phyloP scores from a whole-genome alignment of 805 yeast genomes.

The Pichia phayaonensis region DNA sequence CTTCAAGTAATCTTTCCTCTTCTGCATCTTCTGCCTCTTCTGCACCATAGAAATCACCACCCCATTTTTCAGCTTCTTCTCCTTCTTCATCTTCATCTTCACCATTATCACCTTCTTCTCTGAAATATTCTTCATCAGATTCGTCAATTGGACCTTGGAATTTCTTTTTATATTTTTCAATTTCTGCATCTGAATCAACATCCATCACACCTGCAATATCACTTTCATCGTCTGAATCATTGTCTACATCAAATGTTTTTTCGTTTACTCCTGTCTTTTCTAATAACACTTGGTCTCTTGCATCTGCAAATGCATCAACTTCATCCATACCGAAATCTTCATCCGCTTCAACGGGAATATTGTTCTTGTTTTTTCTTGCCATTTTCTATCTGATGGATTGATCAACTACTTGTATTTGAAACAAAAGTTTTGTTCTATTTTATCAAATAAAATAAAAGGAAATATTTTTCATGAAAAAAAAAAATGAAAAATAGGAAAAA shows the following conservation, averaged over 20 bases:
- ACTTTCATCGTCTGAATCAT: conserved; percentile 22
- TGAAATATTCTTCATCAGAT: conserved; percentile 40
- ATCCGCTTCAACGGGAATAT: not conserved
- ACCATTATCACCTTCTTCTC: conserved; percentile 29
- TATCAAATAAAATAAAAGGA: not conserved
- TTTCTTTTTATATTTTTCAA: conserved; percentile 25
- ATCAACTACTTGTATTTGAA: not conserved
- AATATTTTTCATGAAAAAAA: not conserved
- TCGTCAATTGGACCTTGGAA: conserved; percentile 38
- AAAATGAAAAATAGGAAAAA: too few relatives aligned
- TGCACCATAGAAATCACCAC: conserved; percentile 54
- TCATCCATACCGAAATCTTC: conserved; percentile 50
- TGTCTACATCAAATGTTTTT: conserved; percentile 28
- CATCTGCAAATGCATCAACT: conserved; percentile 60
- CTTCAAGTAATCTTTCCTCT: conserved; percentile 68
- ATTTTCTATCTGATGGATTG: not conserved
- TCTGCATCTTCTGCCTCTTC: conserved; percentile 67
- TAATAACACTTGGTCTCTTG: conserved; percentile 47
- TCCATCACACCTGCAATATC: conserved; percentile 33
- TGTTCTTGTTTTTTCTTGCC: conserved; percentile 10
- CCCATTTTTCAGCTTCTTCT: conserved; percentile 34
- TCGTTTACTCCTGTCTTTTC: conserved; percentile 46
- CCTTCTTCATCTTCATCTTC: conserved; percentile 25
- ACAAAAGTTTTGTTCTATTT: not conserved
- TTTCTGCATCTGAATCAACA: conserved; percentile 26